phyloP scores from a whole-genome alignment of 2,329 filamentous ascomycete genomes.

The Aspergillus pseudoviridinutans region DNA sequence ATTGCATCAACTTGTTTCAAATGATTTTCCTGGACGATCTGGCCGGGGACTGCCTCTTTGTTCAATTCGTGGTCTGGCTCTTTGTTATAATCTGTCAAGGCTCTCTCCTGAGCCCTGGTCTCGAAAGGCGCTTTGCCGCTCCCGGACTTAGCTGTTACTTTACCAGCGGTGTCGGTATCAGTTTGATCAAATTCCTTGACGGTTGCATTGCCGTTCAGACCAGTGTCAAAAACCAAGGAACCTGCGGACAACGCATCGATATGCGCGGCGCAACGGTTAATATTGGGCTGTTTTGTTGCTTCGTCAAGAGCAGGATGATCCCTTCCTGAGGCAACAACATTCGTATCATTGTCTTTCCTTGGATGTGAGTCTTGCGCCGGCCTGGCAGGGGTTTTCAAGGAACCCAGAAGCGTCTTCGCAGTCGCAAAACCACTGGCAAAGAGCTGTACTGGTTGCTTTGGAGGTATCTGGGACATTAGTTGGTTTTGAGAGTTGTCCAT shows the following conservation, averaged over 20 bases:
- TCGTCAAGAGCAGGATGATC: not conserved
- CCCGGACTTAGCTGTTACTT: not conserved
- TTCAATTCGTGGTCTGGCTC: not conserved
- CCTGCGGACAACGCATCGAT: not conserved
- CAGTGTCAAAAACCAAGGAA: not conserved
- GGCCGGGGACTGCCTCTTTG: not conserved
- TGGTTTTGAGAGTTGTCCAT: slow-evolving; percentile 11
- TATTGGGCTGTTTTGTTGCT: not conserved
- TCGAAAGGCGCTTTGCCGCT: not conserved
- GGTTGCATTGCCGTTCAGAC: not conserved
- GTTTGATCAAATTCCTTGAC: not conserved
- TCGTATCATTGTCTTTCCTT: not conserved
- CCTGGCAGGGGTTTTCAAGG: not conserved
- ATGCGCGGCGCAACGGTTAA: not conserved
- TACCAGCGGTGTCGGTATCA: not conserved
- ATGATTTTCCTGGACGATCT: not conserved
- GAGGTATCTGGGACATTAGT: slow-evolving; percentile 21
- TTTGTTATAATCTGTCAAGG: not conserved
- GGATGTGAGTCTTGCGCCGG: not conserved
- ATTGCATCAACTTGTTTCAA: not conserved
- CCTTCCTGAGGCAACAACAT: not conserved
- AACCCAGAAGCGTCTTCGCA: slow-evolving; percentile 4
- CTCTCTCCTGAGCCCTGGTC: not conserved
- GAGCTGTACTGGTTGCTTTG: not conserved
- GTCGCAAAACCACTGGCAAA: not conserved